Percentiles rank a stretch among this genome's conserved stretches.
These are phyloP conservation scores for Alternaria dauci DNA, from an alignment of 2,329 filamentous ascomycete genomes.

Conservation along the genomic window DNA sequence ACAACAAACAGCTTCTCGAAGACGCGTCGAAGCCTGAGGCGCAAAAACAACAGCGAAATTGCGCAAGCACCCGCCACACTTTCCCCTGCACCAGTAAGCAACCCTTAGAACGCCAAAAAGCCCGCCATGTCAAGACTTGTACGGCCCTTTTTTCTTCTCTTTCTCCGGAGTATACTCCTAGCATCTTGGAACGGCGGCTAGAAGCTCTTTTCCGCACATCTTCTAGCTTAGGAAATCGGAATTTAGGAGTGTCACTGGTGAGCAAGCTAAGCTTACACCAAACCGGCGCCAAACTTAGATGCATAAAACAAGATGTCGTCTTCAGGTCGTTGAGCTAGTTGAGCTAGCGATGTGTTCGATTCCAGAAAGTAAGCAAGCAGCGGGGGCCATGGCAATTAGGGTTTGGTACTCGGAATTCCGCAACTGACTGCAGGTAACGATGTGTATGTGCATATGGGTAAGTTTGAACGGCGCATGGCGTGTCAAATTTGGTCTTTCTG, in stretches of 20 bases:
- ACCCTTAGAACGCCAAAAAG: neutral
- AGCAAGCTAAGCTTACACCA: slow-evolving; percentile 1
- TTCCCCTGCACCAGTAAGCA: neutral
- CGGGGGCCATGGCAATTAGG: neutral
- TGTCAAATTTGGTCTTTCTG: neutral
- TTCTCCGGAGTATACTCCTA: neutral
- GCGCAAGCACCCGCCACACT: neutral
- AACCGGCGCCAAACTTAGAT: slow-evolving; percentile 5
- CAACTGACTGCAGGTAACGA: neutral
- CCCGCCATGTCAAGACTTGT: neutral
- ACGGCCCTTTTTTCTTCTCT: slow-evolving; percentile 1
- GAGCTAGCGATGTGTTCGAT: neutral
- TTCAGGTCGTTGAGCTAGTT: neutral
- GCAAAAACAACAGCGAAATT: neutral
- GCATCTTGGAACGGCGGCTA: slow-evolving; percentile 3
- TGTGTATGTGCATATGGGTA: neutral
- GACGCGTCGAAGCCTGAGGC: slow-evolving; percentile 1
- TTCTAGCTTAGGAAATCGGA: neutral
- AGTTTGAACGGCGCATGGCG: neutral
- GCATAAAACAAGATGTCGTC: neutral
- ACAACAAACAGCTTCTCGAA: neutral
- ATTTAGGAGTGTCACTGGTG: neutral
- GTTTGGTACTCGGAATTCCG: neutral
- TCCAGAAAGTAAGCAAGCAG: neutral
- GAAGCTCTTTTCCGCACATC: neutral